Conservation (phyloP, 345 rosid species). For the Luvunga scandens region DNA sequence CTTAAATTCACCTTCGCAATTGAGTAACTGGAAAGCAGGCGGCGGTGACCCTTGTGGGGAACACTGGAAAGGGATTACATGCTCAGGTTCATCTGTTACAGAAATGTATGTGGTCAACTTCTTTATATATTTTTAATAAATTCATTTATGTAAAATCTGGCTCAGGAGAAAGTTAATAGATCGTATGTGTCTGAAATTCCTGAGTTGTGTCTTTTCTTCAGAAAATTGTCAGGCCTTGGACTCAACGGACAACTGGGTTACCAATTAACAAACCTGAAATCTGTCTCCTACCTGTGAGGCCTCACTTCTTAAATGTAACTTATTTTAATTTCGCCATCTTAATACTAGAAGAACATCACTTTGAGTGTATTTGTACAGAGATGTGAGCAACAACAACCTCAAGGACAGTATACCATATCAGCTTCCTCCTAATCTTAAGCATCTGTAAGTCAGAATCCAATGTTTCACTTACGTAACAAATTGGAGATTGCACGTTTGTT, state of each 20-base stretch:
- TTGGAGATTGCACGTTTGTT: neutral
- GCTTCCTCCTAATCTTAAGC: constrained; percentile 69
- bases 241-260: constrained; percentile 84
- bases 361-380: constrained; percentile 66
- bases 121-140: neutral
- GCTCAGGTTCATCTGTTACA: constrained; percentile 77
- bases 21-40: constrained; percentile 64
- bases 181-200: neutral
- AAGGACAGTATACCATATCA: constrained; percentile 81
- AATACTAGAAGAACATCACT: constrained; percentile 15
- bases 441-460: constrained; percentile 47
- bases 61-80: constrained; percentile 82
- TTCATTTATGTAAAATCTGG: neutral
- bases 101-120: constrained; percentile 66
- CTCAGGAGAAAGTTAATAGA: neutral
- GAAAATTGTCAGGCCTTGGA: constrained; percentile 68
- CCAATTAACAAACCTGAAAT: constrained; percentile 75
- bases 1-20: constrained; percentile 71
- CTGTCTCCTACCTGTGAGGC: constrained; percentile 78
- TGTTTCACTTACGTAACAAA: neutral
- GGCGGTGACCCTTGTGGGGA: constrained; percentile 95
- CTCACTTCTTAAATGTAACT: constrained; percentile 6
- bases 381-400: constrained; percentile 88
- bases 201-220: constrained; percentile 30
- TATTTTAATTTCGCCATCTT: constrained; percentile 11